A percentile compares a stretch with the other conserved stretches of the same genome.
Evolutionary conservation across 2,329 filamentous ascomycete genomes (phyloP).

Genomic region (Fusarium sp.): DNA sequence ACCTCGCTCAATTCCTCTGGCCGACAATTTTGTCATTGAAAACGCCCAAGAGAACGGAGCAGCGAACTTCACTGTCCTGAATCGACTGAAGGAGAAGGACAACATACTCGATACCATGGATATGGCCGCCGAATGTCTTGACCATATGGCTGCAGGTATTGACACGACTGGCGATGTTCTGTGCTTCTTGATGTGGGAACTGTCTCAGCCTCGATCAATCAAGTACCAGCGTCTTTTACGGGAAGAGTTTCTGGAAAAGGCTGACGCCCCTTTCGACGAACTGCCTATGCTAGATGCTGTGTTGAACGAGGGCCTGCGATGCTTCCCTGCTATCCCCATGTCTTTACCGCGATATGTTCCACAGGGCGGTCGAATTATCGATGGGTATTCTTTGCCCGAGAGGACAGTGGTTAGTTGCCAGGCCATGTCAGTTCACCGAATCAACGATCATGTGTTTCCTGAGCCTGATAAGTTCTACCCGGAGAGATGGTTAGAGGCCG

Average conservation of each 20-base stretch:
- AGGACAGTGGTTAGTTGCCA: conserved; percentile 71
- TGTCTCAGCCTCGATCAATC: conserved; percentile 70
- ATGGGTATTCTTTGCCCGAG: conserved; percentile 65
- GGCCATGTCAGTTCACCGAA: conserved; percentile 69
- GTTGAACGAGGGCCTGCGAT: conserved; percentile 71
- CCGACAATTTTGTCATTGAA: conserved; percentile 69
- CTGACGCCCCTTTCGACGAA: conserved; percentile 58
- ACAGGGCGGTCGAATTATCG: conserved; percentile 64
- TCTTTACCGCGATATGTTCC: conserved; percentile 72
- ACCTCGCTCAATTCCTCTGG: conserved; percentile 68
- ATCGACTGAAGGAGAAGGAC: conserved; percentile 67
- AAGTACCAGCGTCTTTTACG: conserved; percentile 65
- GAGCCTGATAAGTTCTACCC: conserved; percentile 83
- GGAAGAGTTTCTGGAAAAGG: conserved; percentile 62
- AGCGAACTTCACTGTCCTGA: conserved; percentile 68
- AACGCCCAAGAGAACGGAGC: conserved; percentile 61
- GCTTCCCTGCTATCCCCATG: conserved; percentile 75
- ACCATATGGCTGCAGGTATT: conserved; percentile 79
- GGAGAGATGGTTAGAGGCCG: conserved; percentile 82
- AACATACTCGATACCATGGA: conserved; percentile 63
- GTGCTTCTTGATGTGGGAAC: conserved; percentile 78
- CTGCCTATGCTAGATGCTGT: conserved; percentile 72
- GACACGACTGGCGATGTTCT: conserved; percentile 78
- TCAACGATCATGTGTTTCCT: conserved; percentile 76
- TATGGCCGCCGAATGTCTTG: conserved; percentile 75